A percentile compares a stretch with the other conserved stretches of the same genome.
Conservation (phyloP, 2,329 filamentous ascomycete species). For the Coniochaeta sp. region DNA sequence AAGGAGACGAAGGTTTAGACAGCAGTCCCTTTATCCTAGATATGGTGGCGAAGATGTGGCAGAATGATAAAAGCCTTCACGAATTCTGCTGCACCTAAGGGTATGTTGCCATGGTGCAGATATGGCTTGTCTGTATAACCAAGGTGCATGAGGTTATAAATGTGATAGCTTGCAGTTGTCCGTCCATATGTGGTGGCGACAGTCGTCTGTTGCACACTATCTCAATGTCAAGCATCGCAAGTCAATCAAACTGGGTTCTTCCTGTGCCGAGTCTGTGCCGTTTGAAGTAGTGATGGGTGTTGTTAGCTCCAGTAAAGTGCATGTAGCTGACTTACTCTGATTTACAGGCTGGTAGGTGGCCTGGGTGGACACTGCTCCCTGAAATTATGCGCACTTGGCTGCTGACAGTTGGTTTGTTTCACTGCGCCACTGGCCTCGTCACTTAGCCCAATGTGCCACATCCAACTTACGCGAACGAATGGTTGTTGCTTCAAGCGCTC, state of each 20-base stretch:
- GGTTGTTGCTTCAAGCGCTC: not conserved
- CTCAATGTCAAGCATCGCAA: not conserved
- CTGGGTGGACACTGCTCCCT: not conserved
- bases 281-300: not conserved
- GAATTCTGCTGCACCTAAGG: not conserved
- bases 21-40: not conserved
- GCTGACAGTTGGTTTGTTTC: not conserved
- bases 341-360: not conserved
- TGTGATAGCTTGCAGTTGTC: not conserved
- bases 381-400: too few species aligned
- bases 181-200: not conserved
- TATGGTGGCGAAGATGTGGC: not conserved
- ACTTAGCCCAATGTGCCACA: not conserved
- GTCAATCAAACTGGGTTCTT: not conserved
- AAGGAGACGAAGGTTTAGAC: constrained; percentile 17
- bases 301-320: not conserved
- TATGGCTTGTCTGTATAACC: too few species aligned
- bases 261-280: not conserved
- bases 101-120: too few species aligned
- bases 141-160: too few species aligned
- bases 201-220: not conserved
- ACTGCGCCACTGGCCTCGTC: not conserved
- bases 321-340: not conserved
- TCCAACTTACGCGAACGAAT: not conserved
- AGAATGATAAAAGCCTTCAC: not conserved